Base-by-base conservation (phyloP, 805 yeast genomes). In the Wickerhamiella cacticola region DNA sequence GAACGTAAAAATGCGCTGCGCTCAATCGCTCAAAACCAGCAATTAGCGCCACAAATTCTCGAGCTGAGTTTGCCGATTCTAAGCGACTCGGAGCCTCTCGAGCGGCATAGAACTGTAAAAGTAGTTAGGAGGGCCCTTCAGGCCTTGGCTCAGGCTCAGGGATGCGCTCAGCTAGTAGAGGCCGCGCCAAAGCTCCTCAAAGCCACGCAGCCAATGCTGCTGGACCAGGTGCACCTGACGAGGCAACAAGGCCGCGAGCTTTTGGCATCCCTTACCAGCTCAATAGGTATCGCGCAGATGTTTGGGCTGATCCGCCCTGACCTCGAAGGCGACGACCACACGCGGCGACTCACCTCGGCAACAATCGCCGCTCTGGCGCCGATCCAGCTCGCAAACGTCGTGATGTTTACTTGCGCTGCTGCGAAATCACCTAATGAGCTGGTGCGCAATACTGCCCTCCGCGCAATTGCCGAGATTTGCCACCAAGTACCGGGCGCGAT, bases 391-490 rank as follows among this genome's bases (percentile, higher is more conserved):
- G 96, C 96, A 1, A 65, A 75, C 5, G 61, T 85, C 41, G 58
- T 92, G 10, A 96, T 96, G 0, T 89, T 89, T 59, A 61, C 89
- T 31, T 75, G 72, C 52, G 94, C 95, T 0, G 88, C 83, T 3
- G 78, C 89, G 51, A 71, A 73, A 51, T 79, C 94, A 2, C 78
- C 76, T 56, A 75, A 80, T 46, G 80, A 92, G 89, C 74, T 74
- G 53, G 85, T 94, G 0, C 74, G 94, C 38, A 89, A 82, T 53
- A 83, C 95, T 0, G 96, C 95, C 51, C 71, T 78, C 21, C 77
- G 78, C 57, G 75, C 78, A 7, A 70, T 89, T 8, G 94, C 83
- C 58, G 92, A 84, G 53, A 70, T 85, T 38, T 81, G 94, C 5
- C 61, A 75, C 1, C 58, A 79, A 12, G 61, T 78, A 56, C 95